Evolutionary conservation across 129 eudicot genomes (phyloP).

Genomic region (Solidago caesia): DNA sequence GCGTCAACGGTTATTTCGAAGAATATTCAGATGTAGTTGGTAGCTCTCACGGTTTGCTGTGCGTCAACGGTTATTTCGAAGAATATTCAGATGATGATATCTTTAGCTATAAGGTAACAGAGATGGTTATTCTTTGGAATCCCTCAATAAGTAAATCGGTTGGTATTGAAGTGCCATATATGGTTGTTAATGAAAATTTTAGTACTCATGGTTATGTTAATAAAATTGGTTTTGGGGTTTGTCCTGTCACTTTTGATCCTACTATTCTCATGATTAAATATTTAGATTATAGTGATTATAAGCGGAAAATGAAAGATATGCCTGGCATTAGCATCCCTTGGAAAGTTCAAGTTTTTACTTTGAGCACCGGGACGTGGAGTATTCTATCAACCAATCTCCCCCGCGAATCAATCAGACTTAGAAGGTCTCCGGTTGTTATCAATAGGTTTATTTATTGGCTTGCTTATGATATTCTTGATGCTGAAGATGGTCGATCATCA

Average conservation of each 20-base stretch:
- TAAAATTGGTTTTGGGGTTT: not conserved
- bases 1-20: not conserved
- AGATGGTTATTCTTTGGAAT: not conserved
- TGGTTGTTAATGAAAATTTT: not conserved
- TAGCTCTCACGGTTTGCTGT: not conserved
- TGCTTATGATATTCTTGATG: not conserved
- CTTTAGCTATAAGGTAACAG: too few species aligned
- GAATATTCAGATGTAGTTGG: not conserved
- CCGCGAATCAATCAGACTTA: conserved; percentile 10
- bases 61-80: not conserved
- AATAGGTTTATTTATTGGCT: conserved; percentile 31
- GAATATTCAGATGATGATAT: too few species aligned
- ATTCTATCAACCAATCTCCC: not conserved
- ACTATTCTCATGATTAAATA: not conserved
- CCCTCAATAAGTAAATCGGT: not conserved
- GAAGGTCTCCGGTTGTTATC: conserved; percentile 30
- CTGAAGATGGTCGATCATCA: not conserved
- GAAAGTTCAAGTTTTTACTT: conserved; percentile 23
- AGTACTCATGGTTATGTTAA: not conserved
- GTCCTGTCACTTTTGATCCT: not conserved
- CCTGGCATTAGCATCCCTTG: not conserved
- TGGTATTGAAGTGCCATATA: not conserved
- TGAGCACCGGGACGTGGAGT: conserved; percentile 33
- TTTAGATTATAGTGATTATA: too few species aligned
- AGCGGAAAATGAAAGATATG: not conserved